A percentile compares a stretch with the other conserved stretches of the same genome.
phyloP scores from a whole-genome alignment of 1,284 basidiomycete species.

The Fomes fomentarius region DNA sequence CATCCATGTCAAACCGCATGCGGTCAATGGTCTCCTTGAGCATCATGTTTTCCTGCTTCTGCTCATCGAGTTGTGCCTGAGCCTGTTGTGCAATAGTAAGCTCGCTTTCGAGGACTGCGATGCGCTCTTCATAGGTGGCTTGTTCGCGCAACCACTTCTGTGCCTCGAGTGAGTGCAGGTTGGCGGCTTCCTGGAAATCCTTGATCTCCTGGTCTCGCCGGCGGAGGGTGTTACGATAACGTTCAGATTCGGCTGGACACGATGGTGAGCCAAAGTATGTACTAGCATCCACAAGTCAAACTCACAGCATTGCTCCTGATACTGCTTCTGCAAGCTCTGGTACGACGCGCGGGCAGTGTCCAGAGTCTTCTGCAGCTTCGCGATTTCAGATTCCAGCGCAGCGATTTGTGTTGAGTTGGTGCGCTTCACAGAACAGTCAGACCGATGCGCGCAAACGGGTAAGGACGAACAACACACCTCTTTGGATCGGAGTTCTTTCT shows the following conservation, averaged over 20 bases:
- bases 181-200: constrained; percentile 57
- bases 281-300: constrained; percentile 22
- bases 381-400: constrained; percentile 77
- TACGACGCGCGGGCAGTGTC: constrained; percentile 74
- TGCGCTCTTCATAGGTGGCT: constrained; percentile 68
- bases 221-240: constrained; percentile 73
- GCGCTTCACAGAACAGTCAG: constrained; percentile 43
- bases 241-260: constrained; percentile 69
- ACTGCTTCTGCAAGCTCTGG: constrained; percentile 78
- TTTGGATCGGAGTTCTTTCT: constrained; percentile 85
- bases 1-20: constrained; percentile 89
- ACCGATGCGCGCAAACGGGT: constrained; percentile 1
- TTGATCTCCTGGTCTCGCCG: constrained; percentile 75
- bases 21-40: constrained; percentile 94
- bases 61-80: constrained; percentile 76
- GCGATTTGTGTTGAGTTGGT: constrained; percentile 65
- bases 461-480: constrained; percentile 53
- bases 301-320: constrained; percentile 82
- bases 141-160: constrained; percentile 66
- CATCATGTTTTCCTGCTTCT: constrained; percentile 89
- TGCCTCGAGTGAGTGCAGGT: constrained; percentile 64
- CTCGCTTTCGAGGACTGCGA: constrained; percentile 67
- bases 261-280: constrained; percentile 5
- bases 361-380: constrained; percentile 70
- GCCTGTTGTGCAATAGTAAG: constrained; percentile 69